Conservation (phyloP, 2,329 filamentous ascomycete species). For the Colletotrichum spaethianum region DNA sequence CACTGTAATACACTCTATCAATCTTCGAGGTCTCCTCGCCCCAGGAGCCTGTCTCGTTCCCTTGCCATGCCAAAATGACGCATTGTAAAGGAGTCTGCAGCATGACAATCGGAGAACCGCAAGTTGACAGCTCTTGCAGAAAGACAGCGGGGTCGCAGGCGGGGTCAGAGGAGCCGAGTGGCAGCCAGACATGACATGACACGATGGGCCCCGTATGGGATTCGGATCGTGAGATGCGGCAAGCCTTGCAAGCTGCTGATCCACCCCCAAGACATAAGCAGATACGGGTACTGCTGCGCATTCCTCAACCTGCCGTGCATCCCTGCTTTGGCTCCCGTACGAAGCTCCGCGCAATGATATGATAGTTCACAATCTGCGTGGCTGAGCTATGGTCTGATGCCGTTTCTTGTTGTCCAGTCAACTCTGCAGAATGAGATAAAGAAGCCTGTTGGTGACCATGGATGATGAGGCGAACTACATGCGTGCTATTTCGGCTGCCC, state of each 20-base stretch:
- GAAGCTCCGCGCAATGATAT: background rate
- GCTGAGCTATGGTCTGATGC: background rate
- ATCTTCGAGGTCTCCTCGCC: background rate
- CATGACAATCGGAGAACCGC: background rate
- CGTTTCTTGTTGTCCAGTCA: background rate
- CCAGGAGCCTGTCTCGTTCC: background rate
- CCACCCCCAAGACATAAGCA: background rate
- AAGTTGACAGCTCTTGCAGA: background rate
- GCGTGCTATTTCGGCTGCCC: background rate
- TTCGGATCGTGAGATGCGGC: slow-evolving; percentile 2
- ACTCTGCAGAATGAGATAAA: background rate
- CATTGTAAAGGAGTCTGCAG: slow-evolving; percentile 8
- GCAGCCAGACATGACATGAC: slow-evolving; percentile 28
- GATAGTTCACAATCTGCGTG: background rate
- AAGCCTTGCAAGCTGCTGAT: slow-evolving; percentile 4
- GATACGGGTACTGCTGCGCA: background rate
- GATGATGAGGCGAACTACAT: background rate
- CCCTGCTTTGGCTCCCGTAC: background rate
- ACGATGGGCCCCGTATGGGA: slow-evolving; percentile 9
- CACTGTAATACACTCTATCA: background rate
- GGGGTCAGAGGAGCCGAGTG: background rate
- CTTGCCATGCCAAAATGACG: background rate
- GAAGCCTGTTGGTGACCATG: background rate
- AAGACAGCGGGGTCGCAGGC: background rate
- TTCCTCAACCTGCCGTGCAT: background rate